Conservation (phyloP, 169 alveolate genomes). For the Plasmodium cynomolgi region DNA sequence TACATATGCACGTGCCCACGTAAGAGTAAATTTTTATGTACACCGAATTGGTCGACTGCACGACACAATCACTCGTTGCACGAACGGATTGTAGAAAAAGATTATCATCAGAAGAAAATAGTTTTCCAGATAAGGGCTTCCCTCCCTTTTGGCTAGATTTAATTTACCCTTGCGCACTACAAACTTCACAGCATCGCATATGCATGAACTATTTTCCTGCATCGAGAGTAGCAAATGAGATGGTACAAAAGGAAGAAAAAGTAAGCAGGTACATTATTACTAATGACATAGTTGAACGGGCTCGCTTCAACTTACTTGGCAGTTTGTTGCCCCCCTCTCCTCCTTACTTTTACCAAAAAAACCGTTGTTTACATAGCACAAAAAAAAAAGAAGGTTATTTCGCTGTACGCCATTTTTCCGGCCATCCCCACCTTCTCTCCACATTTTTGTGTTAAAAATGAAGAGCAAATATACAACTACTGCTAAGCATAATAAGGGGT, state of each 20-base stretch:
- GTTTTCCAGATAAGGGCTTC: not conserved
- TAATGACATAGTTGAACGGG: not conserved
- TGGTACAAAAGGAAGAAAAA: not conserved
- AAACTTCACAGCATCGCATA: not conserved
- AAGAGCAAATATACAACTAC: conserved; percentile 6
- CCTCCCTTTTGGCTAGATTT: not conserved
- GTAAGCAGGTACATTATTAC: not conserved
- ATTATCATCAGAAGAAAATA: not conserved
- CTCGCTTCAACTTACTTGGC: not conserved
- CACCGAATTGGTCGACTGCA: not conserved
- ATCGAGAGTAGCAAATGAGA: not conserved
- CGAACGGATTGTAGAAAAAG: not conserved
- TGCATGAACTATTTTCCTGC: not conserved
- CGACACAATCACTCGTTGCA: not conserved
- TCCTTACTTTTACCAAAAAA: not conserved
- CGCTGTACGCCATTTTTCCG: not conserved
- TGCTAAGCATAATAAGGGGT: not conserved
- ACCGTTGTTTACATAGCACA: too few species aligned
- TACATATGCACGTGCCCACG: not conserved
- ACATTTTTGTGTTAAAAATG: conserved; percentile 20
- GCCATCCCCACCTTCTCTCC: not conserved
- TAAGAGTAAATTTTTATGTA: not conserved
- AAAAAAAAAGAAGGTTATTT: not conserved
- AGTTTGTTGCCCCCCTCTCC: not conserved
- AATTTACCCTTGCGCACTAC: not conserved